Percentiles rank a stretch among this genome's conserved stretches.
These are phyloP conservation scores for Wilcoxina mikolae DNA, from an alignment of 495 filamentous ascomycete genomes.

Conservation along the genomic window DNA sequence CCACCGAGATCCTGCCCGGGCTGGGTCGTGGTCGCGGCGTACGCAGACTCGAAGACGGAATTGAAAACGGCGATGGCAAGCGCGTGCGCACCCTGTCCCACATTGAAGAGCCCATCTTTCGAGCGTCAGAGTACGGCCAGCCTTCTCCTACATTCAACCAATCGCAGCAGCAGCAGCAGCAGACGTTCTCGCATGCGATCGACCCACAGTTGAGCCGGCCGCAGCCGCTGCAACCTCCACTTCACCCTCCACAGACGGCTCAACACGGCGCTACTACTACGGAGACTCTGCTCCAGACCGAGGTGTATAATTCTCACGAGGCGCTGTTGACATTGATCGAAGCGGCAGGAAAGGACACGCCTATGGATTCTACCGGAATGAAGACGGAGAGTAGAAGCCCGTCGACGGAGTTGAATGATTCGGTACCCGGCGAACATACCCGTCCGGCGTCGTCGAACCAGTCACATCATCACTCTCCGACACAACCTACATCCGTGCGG, in stretches of 20 bases:
- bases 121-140: conserved; percentile 9
- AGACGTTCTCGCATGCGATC: conserved; percentile 1
- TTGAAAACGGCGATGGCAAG: conserved; percentile 7
- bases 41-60: conserved; percentile 1
- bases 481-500: neutral
- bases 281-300: conserved; percentile 40
- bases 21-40: conserved; percentile 40
- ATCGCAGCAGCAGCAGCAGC: conserved; percentile 14
- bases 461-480: neutral
- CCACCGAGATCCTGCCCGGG: conserved; percentile 33
- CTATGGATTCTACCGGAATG: conserved; percentile 11
- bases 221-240: too few relatives aligned
- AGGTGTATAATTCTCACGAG: conserved; percentile 45
- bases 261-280: conserved; percentile 31
- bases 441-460: neutral
- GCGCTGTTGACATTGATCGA: conserved; percentile 46
- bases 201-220: neutral
- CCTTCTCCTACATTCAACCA: too few relatives aligned
- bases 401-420: neutral
- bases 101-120: conserved; percentile 3
- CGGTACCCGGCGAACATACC: neutral
- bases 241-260: neutral
- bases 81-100: neutral
- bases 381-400: conserved; percentile 3
- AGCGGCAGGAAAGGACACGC: conserved; percentile 36